These are phyloP conservation scores for Trichoderma hamatum DNA, from an alignment of 2,329 filamentous ascomycete species.

Conservation along the genomic window DNA sequence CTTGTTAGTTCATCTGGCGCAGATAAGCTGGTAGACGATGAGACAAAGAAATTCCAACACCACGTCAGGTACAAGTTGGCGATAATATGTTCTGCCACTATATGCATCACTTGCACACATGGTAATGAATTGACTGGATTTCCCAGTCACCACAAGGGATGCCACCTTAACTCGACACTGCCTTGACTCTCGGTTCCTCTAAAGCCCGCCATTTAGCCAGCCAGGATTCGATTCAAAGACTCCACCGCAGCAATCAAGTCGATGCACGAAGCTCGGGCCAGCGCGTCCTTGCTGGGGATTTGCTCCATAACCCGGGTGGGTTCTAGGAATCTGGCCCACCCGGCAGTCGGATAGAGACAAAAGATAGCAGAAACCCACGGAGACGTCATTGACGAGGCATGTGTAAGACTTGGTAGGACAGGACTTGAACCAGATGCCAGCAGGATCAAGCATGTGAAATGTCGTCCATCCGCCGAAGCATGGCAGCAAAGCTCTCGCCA, in stretches of 20 bases:
- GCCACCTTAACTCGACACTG: not conserved
- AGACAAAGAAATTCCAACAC: not conserved
- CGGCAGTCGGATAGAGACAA: slow-evolving; percentile 16
- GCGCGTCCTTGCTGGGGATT: slow-evolving; percentile 7
- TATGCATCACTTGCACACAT: not conserved
- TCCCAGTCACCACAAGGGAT: not conserved
- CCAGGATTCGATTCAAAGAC: not conserved
- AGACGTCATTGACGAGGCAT: slow-evolving; percentile 21
- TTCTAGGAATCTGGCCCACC: slow-evolving; percentile 6
- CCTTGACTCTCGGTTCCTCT: slow-evolving; percentile 2
- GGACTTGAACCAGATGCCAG: not conserved
- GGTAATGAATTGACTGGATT: not conserved
- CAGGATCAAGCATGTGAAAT: not conserved
- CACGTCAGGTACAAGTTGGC: not conserved
- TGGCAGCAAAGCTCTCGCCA: not conserved
- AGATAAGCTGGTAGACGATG: not conserved
- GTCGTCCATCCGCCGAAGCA: not conserved
- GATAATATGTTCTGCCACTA: not conserved
- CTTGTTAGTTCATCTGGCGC: not conserved
- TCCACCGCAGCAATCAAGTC: slow-evolving; percentile 18
- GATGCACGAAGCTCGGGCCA: slow-evolving; percentile 26
- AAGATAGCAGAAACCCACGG: not conserved
- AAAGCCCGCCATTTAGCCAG: slow-evolving; percentile 7
- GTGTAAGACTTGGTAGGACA: slow-evolving; percentile 7
- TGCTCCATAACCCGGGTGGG: slow-evolving; percentile 8